phyloP scores from a whole-genome alignment of 2,329 filamentous ascomycete species.

The Pseudocercospora crystallina region DNA sequence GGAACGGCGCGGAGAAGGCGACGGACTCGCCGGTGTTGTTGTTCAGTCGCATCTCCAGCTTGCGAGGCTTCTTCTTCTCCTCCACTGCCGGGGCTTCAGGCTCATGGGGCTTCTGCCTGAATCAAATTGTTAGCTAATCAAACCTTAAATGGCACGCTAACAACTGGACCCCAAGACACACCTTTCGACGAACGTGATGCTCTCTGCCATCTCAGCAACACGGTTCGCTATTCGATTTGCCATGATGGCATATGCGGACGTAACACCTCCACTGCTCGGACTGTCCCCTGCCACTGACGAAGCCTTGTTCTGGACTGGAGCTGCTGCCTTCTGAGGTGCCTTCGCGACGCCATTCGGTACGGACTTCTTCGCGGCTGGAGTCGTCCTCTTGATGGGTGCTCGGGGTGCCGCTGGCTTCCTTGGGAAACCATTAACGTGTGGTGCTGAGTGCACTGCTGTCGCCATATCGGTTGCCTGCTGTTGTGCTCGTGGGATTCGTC shows the following conservation, averaged over 20 bases:
- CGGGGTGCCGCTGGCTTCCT: constrained; percentile 16
- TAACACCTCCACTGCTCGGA: constrained; percentile 27
- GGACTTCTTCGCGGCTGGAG: constrained; percentile 21
- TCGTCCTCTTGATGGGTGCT: constrained; percentile 17
- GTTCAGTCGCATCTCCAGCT: constrained; percentile 51
- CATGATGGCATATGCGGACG: constrained; percentile 53
- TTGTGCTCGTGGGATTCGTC: background rate
- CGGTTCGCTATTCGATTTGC: constrained; percentile 51
- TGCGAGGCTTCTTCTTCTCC: constrained; percentile 46
- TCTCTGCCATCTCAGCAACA: constrained; percentile 54
- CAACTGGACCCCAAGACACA: constrained; percentile 16
- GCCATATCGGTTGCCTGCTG: constrained; percentile 18
- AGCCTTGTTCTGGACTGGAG: constrained; percentile 34
- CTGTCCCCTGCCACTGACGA: constrained; percentile 35
- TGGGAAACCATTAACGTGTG: constrained; percentile 28
- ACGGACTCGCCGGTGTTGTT: constrained; percentile 39
- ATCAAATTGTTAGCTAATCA: constrained; percentile 8
- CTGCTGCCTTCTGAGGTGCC: constrained; percentile 24
- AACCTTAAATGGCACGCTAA: constrained; percentile 3
- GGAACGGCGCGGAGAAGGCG: constrained; percentile 53
- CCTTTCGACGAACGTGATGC: constrained; percentile 53
- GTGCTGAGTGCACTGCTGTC: constrained; percentile 19
- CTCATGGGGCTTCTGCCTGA: constrained; percentile 26
- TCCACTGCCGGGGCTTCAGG: constrained; percentile 27
- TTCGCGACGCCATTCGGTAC: constrained; percentile 21